Percentiles rank a stretch among this genome's conserved stretches.
Conservation (phyloP, 1,284 basidiomycete species). For the Ustilago trichophora region DNA sequence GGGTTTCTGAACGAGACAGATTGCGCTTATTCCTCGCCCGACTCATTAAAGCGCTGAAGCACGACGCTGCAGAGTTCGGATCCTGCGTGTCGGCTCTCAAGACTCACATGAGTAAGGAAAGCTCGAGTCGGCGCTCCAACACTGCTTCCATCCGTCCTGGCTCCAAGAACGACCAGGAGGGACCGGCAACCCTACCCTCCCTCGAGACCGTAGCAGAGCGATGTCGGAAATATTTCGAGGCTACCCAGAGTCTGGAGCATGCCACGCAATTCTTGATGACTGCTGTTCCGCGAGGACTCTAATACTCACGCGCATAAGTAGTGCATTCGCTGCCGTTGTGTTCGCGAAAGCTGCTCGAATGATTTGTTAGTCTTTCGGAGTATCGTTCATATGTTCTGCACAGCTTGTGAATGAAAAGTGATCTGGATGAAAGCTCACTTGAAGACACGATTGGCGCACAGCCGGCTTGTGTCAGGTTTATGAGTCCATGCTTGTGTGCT, state of each 20-base stretch:
- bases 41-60: constrained; percentile 25
- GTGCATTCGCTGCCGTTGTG: too few species aligned
- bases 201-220: constrained; percentile 11
- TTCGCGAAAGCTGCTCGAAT: too few species aligned
- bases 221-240: constrained; percentile 4
- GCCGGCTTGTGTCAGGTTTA: too few species aligned
- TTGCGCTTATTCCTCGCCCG: constrained; percentile 8
- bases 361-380: too few species aligned
- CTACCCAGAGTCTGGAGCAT: constrained; percentile 8
- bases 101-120: constrained; percentile 15
- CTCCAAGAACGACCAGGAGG: background rate
- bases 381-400: too few species aligned
- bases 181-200: constrained; percentile 6
- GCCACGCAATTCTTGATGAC: constrained; percentile 8
- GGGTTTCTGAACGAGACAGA: background rate
- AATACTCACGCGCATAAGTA: background rate
- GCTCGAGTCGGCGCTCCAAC: background rate
- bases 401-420: too few species aligned
- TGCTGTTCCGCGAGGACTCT: background rate
- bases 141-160: background rate
- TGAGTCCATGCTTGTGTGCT: too few species aligned
- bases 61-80: constrained; percentile 19
- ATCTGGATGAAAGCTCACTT: too few species aligned
- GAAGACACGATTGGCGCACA: too few species aligned
- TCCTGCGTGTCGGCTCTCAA: constrained; percentile 23